Evolutionary conservation across 257 asterid genomes (phyloP).

Genomic region (Capsicum baccatum): DNA sequence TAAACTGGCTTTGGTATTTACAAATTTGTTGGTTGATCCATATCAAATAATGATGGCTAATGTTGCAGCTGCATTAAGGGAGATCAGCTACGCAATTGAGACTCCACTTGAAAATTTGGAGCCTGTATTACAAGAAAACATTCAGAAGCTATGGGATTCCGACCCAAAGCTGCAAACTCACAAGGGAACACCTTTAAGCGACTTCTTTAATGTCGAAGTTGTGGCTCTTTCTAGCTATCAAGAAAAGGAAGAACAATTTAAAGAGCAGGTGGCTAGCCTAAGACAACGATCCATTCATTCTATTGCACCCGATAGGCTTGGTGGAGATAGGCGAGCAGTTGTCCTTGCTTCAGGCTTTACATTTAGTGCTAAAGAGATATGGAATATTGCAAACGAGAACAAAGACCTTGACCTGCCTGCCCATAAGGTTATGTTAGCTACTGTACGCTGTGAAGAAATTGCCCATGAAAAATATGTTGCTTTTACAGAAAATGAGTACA

Average conservation of each 20-base stretch:
- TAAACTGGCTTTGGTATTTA: constrained; percentile 83
- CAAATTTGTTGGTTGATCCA: constrained; percentile 77
- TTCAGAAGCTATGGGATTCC: constrained; percentile 94
- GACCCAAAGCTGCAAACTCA: constrained; percentile 94
- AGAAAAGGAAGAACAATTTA: constrained; percentile 76
- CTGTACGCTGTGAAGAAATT: too few relatives aligned
- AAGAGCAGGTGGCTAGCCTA: constrained; percentile 51
- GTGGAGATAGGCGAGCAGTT: constrained; percentile 88
- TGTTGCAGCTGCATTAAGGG: constrained; percentile 71
- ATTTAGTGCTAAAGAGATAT: constrained; percentile 76
- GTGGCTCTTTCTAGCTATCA: constrained; percentile 50
- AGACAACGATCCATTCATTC: constrained; percentile 77
- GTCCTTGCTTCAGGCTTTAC: constrained; percentile 95
- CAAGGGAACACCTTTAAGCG: constrained; percentile 85
- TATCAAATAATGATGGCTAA: constrained; percentile 86
- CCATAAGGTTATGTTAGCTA: too few relatives aligned
- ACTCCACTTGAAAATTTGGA: constrained; percentile 88
- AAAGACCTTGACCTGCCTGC: constrained; percentile 21
- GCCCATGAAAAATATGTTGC: too few relatives aligned
- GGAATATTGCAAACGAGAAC: constrained; percentile 87
- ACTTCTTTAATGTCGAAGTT: constrained; percentile 46
- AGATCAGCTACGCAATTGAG: constrained; percentile 86
- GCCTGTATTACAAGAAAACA: constrained; percentile 53
- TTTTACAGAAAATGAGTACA: too few relatives aligned
- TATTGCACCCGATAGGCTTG: constrained; percentile 90